Percentiles rank a stretch among this genome's conserved stretches.
Evolutionary conservation across 805 yeast genomes (phyloP).

Genomic region (Cyberlindnera americana): DNA sequence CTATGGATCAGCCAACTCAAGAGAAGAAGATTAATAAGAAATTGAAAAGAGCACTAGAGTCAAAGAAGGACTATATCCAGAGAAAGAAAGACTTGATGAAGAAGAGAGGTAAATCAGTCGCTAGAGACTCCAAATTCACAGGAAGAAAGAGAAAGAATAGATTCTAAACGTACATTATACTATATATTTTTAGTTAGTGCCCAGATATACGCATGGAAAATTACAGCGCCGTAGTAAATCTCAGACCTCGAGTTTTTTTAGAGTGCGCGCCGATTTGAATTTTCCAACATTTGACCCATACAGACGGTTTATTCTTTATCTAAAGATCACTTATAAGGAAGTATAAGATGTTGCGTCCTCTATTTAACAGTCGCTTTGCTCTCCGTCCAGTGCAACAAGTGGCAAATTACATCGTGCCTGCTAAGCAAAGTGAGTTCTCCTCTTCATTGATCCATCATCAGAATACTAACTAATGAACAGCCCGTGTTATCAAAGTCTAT

Average conservation of each 20-base stretch:
- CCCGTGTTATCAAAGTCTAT: slow-evolving; percentile 21
- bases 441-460: too few relatives aligned
- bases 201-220: slow-evolving; percentile 2
- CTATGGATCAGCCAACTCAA: slow-evolving; percentile 64
- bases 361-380: slow-evolving; percentile 5
- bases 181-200: background rate
- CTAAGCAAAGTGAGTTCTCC: slow-evolving; percentile 10
- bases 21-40: slow-evolving; percentile 34
- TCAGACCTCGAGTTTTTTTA: background rate
- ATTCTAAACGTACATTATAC: slow-evolving; percentile 44
- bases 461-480: background rate
- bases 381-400: slow-evolving; percentile 15
- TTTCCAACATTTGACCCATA: too few relatives aligned
- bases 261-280: too few relatives aligned
- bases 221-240: too few relatives aligned
- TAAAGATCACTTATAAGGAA: too few relatives aligned
- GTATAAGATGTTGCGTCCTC: slow-evolving; percentile 13
- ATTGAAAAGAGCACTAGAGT: slow-evolving; percentile 51
- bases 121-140: slow-evolving; percentile 86
- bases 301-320: too few relatives aligned
- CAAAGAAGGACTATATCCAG: slow-evolving; percentile 73
- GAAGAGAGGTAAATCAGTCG: slow-evolving; percentile 86
- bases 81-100: slow-evolving; percentile 94
- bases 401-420: slow-evolving; percentile 16
- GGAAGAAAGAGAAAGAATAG: slow-evolving; percentile 76